Base-by-base conservation (phyloP, 2,329 filamentous ascomycete species). In the Clathrospora elynae region DNA sequence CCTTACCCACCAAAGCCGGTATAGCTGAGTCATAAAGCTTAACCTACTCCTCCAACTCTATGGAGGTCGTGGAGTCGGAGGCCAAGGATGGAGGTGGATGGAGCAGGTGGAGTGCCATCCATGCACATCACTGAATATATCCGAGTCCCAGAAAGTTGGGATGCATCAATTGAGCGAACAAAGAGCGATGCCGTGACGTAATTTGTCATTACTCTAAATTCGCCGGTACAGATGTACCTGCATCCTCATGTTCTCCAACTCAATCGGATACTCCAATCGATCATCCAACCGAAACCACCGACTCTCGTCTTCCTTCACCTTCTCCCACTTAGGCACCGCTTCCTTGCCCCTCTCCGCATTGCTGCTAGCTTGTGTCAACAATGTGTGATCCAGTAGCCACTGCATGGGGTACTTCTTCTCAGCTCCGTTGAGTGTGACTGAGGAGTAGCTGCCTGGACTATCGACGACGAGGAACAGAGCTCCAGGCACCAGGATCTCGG, bases 211-310 rank as follows among this genome's bases (percentile, higher is more conserved):
- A 23, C 8, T 35, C 10, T 46, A 53, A 8, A 55, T 5, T 14
- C 57, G 36, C 13, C 41, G 51, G 39, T 96, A 97, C 11, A 96
- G 66, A 73, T 96, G 90, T 58, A 96, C 77, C 71, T 97, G 92
- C 70, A 92, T 96, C 32, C 91, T 83, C 91, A 96, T 96, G 66
- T 96, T 89, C 73, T 97, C 92, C 64, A 97, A 72, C 36, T 84
- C 80, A 59, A 96, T 90, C 6, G 90, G 87, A 72, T 96, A 97
- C 26, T 78, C 75, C 53, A 96, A 71, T 11, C 55, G 64, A n/a
- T 64, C 59, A 6, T 68, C 65, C 23, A 96, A 72, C 29, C 92
- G 81, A 71, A 92, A 96, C 92, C 92, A 97, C 40, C 82, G 73
- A 2, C 88, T 90, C 33, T 95, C 89, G 48, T 90, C 79, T 14